phyloP scores from a whole-genome alignment of 345 rosid species.

The Dipteronia sinensis region DNA sequence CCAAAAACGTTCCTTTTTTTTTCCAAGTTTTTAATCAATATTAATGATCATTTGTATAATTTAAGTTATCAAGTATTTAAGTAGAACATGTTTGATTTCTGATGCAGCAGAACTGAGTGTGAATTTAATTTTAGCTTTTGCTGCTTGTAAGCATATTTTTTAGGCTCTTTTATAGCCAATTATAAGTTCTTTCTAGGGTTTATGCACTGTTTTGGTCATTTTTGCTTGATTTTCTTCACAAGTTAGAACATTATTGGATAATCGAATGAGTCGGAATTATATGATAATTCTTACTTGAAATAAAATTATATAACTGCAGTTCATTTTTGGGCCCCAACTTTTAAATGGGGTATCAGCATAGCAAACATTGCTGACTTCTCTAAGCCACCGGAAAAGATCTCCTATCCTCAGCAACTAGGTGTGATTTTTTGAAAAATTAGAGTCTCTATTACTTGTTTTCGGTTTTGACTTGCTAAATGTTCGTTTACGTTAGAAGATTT shows the following conservation, averaged over 20 bases:
- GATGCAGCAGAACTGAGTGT: background rate
- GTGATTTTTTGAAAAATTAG: background rate
- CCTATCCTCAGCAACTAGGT: conserved; percentile 54
- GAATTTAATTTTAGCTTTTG: background rate
- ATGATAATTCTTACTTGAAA: background rate
- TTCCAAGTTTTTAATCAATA: no score
- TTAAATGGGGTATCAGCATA: conserved; percentile 54
- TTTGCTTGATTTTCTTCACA: background rate
- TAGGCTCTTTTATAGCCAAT: no score
- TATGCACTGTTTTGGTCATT: no score
- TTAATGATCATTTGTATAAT: no score
- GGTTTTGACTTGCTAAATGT: background rate
- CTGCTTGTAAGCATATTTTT: background rate
- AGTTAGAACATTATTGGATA: background rate
- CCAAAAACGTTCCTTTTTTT: no score
- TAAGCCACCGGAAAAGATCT: conserved; percentile 52
- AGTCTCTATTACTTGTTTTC: background rate
- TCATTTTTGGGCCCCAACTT: conserved; percentile 62
- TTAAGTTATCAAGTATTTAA: no score
- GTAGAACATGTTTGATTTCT: background rate
- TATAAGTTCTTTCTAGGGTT: background rate
- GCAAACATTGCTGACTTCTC: conserved; percentile 55
- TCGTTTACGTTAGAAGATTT: background rate
- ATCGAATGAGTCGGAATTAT: background rate
- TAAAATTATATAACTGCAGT: conserved; percentile 13